A percentile compares a stretch with the other conserved stretches of the same genome.
Evolutionary conservation across 116 monocot genomes (phyloP).

Genomic region (Phalaenopsis hybrid): DNA sequence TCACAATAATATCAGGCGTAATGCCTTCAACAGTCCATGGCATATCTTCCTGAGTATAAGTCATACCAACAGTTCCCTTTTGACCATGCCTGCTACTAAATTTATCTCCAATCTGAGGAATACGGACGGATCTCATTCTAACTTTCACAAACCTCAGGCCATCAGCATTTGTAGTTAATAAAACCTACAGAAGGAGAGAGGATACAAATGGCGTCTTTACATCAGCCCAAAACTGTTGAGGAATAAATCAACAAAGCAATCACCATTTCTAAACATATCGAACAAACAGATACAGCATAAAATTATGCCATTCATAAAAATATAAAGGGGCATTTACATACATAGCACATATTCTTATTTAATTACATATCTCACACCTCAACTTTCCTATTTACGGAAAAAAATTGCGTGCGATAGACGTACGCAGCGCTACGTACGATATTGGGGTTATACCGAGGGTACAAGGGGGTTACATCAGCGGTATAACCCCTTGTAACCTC

Average conservation of each 20-base stretch:
- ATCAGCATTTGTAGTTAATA: slow-evolving; percentile 98
- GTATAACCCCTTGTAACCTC: too few species aligned
- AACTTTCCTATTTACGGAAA: too few species aligned
- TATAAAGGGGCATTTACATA: too few species aligned
- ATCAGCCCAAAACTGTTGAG: background rate
- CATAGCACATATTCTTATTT: too few species aligned
- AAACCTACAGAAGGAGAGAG: slow-evolving; percentile 40
- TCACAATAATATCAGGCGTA: slow-evolving; percentile 98
- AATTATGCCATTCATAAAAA: background rate
- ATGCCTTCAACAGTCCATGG: slow-evolving; percentile 99
- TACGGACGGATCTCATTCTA: slow-evolving; percentile 89
- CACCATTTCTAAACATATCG: background rate
- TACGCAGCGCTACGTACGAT: too few species aligned
- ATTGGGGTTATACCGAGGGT: too few species aligned
- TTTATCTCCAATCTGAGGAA: slow-evolving; percentile 99
- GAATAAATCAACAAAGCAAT: slow-evolving; percentile 3
- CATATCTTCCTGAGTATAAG: slow-evolving; percentile 99
- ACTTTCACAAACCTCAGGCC: slow-evolving; percentile 99
- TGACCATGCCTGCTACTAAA: slow-evolving; percentile 99
- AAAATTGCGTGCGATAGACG: too few species aligned
- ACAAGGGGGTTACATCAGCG: too few species aligned
- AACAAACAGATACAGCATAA: background rate
- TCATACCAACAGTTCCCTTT: slow-evolving; percentile 99
- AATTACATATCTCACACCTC: too few species aligned
- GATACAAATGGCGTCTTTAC: background rate